Evolutionary conservation across 148 eudicot species (phyloP), one percentile per base, ranked within the genome.

Genomic region (Euryodendron excelsum): DNA sequence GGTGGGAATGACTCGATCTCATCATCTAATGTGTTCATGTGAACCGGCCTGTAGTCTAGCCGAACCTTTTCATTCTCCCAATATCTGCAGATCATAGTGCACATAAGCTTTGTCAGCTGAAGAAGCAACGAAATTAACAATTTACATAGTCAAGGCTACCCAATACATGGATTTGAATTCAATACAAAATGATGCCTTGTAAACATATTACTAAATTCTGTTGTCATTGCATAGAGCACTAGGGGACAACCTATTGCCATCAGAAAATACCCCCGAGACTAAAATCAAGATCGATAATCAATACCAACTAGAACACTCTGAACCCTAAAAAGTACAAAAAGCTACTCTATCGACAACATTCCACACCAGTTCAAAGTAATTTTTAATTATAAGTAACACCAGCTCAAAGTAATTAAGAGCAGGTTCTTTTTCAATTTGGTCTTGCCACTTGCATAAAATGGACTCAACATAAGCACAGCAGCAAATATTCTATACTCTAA

Each of bases 11-110:
- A 23, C 82, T 92, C 98, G 11, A 94, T 48, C 76, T 94, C 98
- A 66, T 94, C 91, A 9, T 94, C 98, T 80, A 94, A 79, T 18
- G 98, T 94, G 85, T 94, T 86, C 97, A 92, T 76, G 87, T 94
- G 98, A 62, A 94, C 97, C 41, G 97, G 94, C 72, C 98, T 83
- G 85, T 94, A 94, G 60, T 88, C 97, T 39, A 94, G 87, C 60
- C 90, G 87, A 77, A 94, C 98, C 82, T 92, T 88, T 84, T 90
- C 98, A 30, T 89, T 86, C 79, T 92, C 94, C 98, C 98, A 94
- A 56, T 69, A 92, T 84, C 98, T 94, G 89, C 77, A 78, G 37
- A 74, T 67, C 31, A 37, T 39, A 68, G 10, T 13, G 37, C 73
- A 45, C 8, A 79, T 12, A 44, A 62, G 27, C 75, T 45, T 74